These are phyloP conservation scores for Apiotrichum domesticum DNA, from an alignment of 1,284 basidiomycete species.

Conservation along the genomic window DNA sequence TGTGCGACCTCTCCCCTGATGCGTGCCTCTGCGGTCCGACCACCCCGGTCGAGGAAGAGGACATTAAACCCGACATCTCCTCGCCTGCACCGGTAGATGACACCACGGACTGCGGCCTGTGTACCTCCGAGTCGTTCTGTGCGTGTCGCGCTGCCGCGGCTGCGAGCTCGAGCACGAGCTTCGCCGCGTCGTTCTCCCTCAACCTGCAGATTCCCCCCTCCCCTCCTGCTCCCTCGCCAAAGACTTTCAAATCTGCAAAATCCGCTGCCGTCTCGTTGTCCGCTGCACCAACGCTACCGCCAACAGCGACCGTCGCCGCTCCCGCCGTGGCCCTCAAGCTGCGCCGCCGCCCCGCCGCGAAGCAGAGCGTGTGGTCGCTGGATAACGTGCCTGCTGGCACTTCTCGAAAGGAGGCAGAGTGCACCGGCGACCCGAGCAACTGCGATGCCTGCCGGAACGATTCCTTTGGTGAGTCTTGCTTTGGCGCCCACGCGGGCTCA, in stretches of 20 bases:
- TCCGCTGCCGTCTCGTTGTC: background rate
- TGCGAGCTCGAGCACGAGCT: background rate
- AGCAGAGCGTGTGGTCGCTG: constrained; percentile 30
- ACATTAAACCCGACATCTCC: constrained; percentile 29
- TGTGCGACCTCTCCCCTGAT: constrained; percentile 32
- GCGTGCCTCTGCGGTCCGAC: constrained; percentile 34
- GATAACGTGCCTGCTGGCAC: constrained; percentile 18
- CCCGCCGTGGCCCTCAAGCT: constrained; percentile 16
- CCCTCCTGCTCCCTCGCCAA: background rate
- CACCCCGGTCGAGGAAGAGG: constrained; percentile 10
- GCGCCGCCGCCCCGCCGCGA: constrained; percentile 10
- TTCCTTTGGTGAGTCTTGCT: constrained; percentile 35
- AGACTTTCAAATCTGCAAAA: background rate
- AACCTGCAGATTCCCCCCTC: background rate
- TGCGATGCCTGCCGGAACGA: constrained; percentile 46
- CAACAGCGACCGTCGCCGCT: constrained; percentile 5
- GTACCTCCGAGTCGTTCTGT: constrained; percentile 39
- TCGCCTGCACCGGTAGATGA: constrained; percentile 7
- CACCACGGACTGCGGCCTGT: constrained; percentile 32
- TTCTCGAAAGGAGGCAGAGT: constrained; percentile 32
- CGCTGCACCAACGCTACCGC: background rate
- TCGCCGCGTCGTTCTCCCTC: background rate
- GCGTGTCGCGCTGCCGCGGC: constrained; percentile 29
- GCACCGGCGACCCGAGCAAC: constrained; percentile 45
- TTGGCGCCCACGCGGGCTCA: too few species aligned